These are phyloP conservation scores for Verticillium alfalfae DNA, from an alignment of 2,329 filamentous ascomycete genomes.

Conservation along the genomic window DNA sequence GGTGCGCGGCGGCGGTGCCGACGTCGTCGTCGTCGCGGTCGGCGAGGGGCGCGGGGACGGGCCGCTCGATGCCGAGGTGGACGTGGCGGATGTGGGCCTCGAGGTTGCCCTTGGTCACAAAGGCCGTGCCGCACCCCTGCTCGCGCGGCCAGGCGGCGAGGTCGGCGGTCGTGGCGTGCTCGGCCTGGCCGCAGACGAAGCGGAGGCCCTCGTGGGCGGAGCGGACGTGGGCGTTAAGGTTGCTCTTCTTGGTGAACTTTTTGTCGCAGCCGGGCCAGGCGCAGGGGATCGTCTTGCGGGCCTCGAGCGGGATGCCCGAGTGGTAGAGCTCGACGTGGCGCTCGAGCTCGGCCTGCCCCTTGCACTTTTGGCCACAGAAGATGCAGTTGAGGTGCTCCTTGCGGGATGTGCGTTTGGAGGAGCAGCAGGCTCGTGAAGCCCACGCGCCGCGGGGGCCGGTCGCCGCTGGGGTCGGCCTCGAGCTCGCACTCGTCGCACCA, in stretches of 20 bases:
- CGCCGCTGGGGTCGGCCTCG: conserved; percentile 27
- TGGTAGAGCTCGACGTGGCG: conserved; percentile 77
- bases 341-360: conserved; percentile 61
- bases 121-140: conserved; percentile 68
- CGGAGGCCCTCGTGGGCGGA: conserved; percentile 70
- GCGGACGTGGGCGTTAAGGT: conserved; percentile 73
- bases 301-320: conserved; percentile 53
- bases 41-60: conserved; percentile 61
- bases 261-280: conserved; percentile 64
- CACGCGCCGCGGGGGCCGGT: conserved; percentile 33
- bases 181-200: conserved; percentile 72
- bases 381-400: conserved; percentile 70
- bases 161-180: conserved; percentile 51
- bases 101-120: conserved; percentile 71
- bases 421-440: conserved; percentile 69
- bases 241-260: conserved; percentile 77
- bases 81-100: conserved; percentile 81
- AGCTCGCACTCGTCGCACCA: conserved; percentile 69
- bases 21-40: conserved; percentile 68
- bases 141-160: conserved; percentile 59
- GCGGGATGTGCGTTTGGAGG: conserved; percentile 68
- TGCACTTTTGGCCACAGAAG: conserved; percentile 66
- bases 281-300: conserved; percentile 63
- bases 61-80: conserved; percentile 60
- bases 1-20: conserved; percentile 26